phyloP scores from a whole-genome alignment of 345 rosid species.

The Linum trigynum region DNA sequence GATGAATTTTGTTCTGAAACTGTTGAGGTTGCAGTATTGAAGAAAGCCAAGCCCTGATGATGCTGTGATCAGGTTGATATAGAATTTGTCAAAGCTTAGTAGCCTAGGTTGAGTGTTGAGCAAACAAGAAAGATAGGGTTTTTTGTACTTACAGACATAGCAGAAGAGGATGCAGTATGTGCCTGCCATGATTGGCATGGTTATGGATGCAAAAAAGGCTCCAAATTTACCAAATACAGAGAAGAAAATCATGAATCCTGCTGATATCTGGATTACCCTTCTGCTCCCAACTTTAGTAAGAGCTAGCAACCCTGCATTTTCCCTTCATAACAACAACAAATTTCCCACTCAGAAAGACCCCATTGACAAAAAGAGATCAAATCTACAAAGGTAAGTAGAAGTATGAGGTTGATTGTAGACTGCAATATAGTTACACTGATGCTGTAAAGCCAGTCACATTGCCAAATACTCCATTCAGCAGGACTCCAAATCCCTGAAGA shows the following conservation, averaged over 20 bases:
- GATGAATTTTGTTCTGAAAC: conserved; percentile 64
- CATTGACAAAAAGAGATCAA: background rate
- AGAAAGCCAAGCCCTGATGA: conserved; percentile 68
- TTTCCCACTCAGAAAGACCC: background rate
- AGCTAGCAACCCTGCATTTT: conserved; percentile 86
- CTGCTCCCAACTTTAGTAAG: conserved; percentile 81
- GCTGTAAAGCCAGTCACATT: conserved; percentile 59
- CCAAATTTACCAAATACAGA: conserved; percentile 86
- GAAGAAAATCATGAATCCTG: conserved; percentile 92
- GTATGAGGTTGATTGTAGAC: background rate
- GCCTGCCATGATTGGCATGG: conserved; percentile 68
- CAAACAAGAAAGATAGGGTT: background rate
- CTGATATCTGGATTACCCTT: conserved; percentile 90
- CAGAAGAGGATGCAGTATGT: conserved; percentile 68
- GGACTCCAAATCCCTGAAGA: conserved; percentile 58
- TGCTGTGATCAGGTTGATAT: conserved; percentile 29
- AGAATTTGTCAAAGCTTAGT: background rate
- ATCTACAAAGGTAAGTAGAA: background rate
- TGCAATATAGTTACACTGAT: conserved; percentile 42
- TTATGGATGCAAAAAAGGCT: conserved; percentile 82
- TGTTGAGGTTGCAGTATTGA: conserved; percentile 84
- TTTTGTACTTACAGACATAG: conserved; percentile 53
- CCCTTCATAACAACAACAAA: conserved; percentile 31
- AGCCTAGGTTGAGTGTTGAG: background rate
- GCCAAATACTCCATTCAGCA: conserved; percentile 61